Evolutionary conservation across 345 rosid species (phyloP).

Genomic region (Salix koriyanagi): DNA sequence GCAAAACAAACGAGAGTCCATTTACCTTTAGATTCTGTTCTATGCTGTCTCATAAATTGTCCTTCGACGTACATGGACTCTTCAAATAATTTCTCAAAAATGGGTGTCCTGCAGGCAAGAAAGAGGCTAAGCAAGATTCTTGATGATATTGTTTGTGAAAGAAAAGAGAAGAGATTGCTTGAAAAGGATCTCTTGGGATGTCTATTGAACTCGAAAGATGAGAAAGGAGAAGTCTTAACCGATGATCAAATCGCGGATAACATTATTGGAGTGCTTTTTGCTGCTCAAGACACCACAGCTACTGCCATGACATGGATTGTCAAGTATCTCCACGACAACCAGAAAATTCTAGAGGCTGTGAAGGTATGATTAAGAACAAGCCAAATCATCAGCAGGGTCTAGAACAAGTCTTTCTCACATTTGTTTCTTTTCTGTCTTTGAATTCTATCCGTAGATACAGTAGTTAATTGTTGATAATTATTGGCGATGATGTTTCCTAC

Average conservation of each 20-base stretch:
- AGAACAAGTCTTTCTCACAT: slow-evolving; percentile 3
- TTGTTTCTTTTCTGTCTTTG: slow-evolving; percentile 15
- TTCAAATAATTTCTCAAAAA: background rate
- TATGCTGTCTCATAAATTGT: background rate
- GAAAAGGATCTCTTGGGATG: slow-evolving; percentile 48
- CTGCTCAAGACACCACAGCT: slow-evolving; percentile 77
- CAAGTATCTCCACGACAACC: slow-evolving; percentile 71
- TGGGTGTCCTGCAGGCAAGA: slow-evolving; percentile 43
- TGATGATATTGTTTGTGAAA: slow-evolving; percentile 41
- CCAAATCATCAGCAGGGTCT: slow-evolving; percentile 3
- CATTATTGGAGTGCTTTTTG: slow-evolving; percentile 65
- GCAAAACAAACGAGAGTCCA: background rate
- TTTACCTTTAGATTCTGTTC: background rate
- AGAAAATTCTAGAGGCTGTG: slow-evolving; percentile 58
- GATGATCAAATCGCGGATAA: slow-evolving; percentile 59
- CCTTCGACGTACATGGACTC: background rate
- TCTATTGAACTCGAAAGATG: slow-evolving; percentile 46
- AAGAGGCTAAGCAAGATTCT: slow-evolving; percentile 47
- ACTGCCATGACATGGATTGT: slow-evolving; percentile 76
- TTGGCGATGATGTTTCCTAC: background rate
- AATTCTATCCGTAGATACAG: background rate
- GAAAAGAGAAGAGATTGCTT: slow-evolving; percentile 42
- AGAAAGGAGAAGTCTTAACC: slow-evolving; percentile 30
- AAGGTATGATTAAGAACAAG: slow-evolving; percentile 40
- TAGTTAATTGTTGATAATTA: slow-evolving; percentile 3